phyloP scores from a whole-genome alignment of 2,329 filamentous ascomycete species.

The Aspergillus pseudoglaucus region DNA sequence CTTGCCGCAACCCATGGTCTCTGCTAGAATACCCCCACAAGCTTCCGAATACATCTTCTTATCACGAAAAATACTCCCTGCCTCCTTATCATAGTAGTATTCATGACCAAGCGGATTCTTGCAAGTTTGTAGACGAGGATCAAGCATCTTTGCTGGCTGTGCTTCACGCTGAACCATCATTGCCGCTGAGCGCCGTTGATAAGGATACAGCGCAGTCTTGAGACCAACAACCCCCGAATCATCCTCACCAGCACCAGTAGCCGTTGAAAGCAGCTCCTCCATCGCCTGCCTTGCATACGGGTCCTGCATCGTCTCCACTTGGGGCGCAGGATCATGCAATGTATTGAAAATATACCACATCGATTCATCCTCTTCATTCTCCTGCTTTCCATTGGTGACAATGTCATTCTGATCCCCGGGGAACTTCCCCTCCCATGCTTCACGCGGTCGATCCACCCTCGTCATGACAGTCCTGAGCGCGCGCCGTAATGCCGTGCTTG shows the following conservation, averaged over 20 bases:
- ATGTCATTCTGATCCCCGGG: conserved; percentile 1
- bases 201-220: conserved; percentile 62
- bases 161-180: conserved; percentile 78
- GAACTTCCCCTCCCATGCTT: conserved; percentile 33
- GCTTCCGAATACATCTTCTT: conserved; percentile 67
- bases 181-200: conserved; percentile 73
- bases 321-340: conserved; percentile 33
- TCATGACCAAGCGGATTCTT: conserved; percentile 53
- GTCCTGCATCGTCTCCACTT: conserved; percentile 24
- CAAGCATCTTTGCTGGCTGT: conserved; percentile 57
- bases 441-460: conserved; percentile 31
- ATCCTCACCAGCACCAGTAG: conserved; percentile 7
- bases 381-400: conserved; percentile 6
- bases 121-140: conserved; percentile 63
- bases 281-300: conserved; percentile 30
- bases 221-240: conserved; percentile 28
- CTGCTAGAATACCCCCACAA: conserved; percentile 57
- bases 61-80: conserved; percentile 56
- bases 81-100: conserved; percentile 67
- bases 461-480: conserved; percentile 35
- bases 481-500: conserved; percentile 25
- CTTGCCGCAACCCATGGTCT: conserved; percentile 62
- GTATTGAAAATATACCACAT: conserved; percentile 48
- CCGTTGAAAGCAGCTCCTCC: conserved; percentile 25
- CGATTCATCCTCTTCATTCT: conserved; percentile 34